These are phyloP conservation scores for Saksenaea vasiformis DNA, from an alignment of 371 early-diverging fungal species.

Conservation along the genomic window DNA sequence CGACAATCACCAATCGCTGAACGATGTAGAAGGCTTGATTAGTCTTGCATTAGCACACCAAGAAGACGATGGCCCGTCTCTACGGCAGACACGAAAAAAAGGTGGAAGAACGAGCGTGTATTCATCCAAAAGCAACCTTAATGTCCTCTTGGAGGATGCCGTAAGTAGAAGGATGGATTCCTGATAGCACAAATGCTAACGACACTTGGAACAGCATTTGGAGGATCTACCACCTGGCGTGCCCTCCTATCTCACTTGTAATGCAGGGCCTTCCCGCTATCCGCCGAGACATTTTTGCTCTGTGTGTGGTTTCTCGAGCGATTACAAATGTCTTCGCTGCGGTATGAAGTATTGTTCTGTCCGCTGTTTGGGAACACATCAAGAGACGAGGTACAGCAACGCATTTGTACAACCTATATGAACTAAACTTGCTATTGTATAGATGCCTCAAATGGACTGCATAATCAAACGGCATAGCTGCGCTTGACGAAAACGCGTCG, in stretches of 20 bases:
- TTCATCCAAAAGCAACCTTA: conserved; percentile 55
- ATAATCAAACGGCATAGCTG: not conserved
- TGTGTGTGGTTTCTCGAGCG: conserved; percentile 65
- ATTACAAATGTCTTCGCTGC: conserved; percentile 61
- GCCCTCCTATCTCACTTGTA: conserved; percentile 57
- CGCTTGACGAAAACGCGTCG: not conserved
- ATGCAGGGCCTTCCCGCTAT: conserved; percentile 54
- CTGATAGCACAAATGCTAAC: not conserved
- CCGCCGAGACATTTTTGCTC: conserved; percentile 70
- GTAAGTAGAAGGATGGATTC: no score
- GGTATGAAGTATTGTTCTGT: conserved; percentile 72
- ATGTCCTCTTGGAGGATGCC: conserved; percentile 54
- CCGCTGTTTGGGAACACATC: conserved; percentile 56
- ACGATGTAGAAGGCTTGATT: conserved; percentile 60
- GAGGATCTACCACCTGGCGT: conserved; percentile 29
- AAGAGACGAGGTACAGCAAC: conserved; percentile 57
- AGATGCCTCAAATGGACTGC: conserved; percentile 32
- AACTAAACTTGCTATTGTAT: not conserved
- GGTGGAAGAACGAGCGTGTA: conserved; percentile 33
- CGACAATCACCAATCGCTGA: conserved; percentile 63
- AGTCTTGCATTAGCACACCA: conserved; percentile 51
- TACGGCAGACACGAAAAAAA: conserved; percentile 30
- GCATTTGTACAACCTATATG: not conserved
- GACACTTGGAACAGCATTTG: conserved; percentile 15
- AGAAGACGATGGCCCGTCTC: conserved; percentile 21